Conservation (phyloP, 2,329 filamentous ascomycete species). For the Colletotrichum sp. region DNA sequence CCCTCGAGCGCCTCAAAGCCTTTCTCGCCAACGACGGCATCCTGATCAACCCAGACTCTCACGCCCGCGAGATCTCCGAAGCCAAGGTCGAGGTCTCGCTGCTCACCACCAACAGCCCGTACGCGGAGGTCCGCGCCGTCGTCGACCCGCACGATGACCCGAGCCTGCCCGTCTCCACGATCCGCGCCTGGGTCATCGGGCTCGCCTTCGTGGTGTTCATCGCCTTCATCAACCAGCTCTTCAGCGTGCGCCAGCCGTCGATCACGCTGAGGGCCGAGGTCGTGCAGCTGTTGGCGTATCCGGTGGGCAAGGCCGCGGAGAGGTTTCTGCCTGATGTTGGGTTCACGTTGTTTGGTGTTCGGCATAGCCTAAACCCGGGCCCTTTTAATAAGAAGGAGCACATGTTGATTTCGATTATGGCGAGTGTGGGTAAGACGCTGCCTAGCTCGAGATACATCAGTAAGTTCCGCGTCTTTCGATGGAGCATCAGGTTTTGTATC, state of each 20-base stretch:
- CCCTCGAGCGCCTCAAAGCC: conserved; percentile 43
- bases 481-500: background rate
- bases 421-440: conserved; percentile 52
- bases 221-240: conserved; percentile 41
- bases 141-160: conserved; percentile 48
- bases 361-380: conserved; percentile 51
- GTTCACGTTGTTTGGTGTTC: conserved; percentile 38
- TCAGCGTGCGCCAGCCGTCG: conserved; percentile 45
- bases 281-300: conserved; percentile 44
- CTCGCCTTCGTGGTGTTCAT: conserved; percentile 36
- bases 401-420: conserved; percentile 59
- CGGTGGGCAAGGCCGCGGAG: conserved; percentile 39
- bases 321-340: conserved; percentile 35
- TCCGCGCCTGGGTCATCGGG: conserved; percentile 43
- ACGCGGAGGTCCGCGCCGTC: conserved; percentile 49
- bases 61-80: conserved; percentile 31
- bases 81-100: conserved; percentile 37
- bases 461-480: background rate
- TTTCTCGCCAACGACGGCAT: conserved; percentile 36
- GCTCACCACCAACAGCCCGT: conserved; percentile 39
- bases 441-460: conserved; percentile 50
- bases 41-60: conserved; percentile 28
- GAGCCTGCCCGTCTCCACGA: conserved; percentile 43
- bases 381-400: conserved; percentile 61
- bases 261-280: conserved; percentile 45